Conservation (phyloP, 2,329 filamentous ascomycete genomes). For the Zymoseptoria ardabiliae region DNA sequence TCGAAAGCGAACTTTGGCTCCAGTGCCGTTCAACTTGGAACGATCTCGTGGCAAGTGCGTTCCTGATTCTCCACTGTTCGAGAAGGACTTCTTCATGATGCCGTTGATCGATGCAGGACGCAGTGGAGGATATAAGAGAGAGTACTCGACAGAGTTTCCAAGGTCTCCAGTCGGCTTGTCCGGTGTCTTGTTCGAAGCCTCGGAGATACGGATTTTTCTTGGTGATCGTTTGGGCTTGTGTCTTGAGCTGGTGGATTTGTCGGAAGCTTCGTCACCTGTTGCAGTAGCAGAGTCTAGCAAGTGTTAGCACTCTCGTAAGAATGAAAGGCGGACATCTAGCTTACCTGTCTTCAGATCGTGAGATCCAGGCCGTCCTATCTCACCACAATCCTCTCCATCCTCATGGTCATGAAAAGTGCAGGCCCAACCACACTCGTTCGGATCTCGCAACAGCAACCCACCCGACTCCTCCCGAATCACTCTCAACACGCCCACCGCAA, state of each 20-base stretch:
- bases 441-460: conserved; percentile 46
- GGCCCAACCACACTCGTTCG: conserved; percentile 36
- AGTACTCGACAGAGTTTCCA: not conserved
- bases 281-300: not conserved
- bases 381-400: conserved; percentile 20
- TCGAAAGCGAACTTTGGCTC: not conserved
- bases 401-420: conserved; percentile 48
- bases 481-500: conserved; percentile 48
- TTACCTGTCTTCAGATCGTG: not conserved
- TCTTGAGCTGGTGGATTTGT: not conserved
- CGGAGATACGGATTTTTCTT: not conserved
- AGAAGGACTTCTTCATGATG: not conserved
- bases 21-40: not conserved
- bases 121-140: not conserved
- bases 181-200: not conserved
- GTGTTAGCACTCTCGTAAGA: not conserved
- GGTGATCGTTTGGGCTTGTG: not conserved
- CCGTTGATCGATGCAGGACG: not conserved
- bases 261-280: not conserved
- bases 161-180: not conserved
- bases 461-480: conserved; percentile 45
- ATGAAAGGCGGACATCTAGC: not conserved
- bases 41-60: not conserved
- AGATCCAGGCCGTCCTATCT: not conserved
- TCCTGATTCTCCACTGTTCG: not conserved